Evolutionary conservation across 1,284 basidiomycete genomes (phyloP), one percentile per base, ranked within the genome.

Genomic region (Afroboletus lepidellus): DNA sequence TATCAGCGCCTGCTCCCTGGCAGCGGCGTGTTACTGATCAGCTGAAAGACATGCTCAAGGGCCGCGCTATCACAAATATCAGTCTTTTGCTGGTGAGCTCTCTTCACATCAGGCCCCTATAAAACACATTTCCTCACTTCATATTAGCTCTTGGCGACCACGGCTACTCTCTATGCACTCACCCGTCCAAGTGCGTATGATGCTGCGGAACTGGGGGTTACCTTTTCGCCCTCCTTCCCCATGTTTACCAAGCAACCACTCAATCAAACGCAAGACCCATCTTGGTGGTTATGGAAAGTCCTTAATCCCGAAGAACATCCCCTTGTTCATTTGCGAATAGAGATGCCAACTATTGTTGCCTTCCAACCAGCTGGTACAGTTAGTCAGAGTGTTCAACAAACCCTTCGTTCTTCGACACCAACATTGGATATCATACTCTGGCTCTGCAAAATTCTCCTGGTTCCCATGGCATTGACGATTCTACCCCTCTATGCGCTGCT

Each of bases 401-500:
- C 74, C 23, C 65, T 74, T 24, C 72, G 74, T 34, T 72, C 75
- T 53, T 80, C 79, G 53, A 72, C 71, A 47, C 74, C 76, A 43
- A 78, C 77, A 3, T 64, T 82, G 42, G 76, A 78, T 30, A 71
- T 79, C n/a, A 60, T 91, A 8, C 72, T 86, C 43, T 90, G 90
- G 83, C 71, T 92, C 33, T 62, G 89, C 65, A 92, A 91, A 70
- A 87, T 94, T 55, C 84, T 97, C 64, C 74, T 94, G 2, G 69
- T 93, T 1, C 96, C 96, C 0, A 96, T 97, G 63, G 80, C 84
- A 2, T 77, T 78, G 2, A 96, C 94, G 0, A 89, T 90, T 3
- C 73, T 80, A 30, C 69, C 82, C 2, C 77, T 98, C 3, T 98
- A 91, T 68, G 77, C 81, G 8, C 72, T 98, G 20, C 74, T 97